phyloP scores from a whole-genome alignment of 2,329 filamentous ascomycete genomes.

The Berkeleyomyces rouxiae region DNA sequence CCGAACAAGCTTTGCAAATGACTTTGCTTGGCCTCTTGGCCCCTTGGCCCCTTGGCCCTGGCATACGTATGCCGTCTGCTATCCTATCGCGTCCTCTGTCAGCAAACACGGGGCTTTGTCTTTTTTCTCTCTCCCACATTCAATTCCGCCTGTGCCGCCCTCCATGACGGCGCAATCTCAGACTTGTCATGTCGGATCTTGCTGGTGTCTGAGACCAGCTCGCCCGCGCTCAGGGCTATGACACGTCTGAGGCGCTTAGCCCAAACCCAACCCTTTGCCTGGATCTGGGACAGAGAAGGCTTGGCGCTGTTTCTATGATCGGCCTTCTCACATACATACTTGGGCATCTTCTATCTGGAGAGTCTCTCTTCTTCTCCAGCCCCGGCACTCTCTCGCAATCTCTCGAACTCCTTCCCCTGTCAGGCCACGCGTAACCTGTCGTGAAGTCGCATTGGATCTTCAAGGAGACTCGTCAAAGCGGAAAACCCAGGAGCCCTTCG shows the following conservation, averaged over 20 bases:
- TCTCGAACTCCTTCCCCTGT: background rate
- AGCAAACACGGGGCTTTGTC: background rate
- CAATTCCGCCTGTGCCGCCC: background rate
- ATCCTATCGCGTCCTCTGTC: too few relatives aligned
- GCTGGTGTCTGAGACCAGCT: background rate
- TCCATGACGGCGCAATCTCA: background rate
- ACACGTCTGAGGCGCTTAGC: background rate
- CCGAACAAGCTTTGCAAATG: background rate
- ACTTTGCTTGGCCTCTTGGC: background rate
- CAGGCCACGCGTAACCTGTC: background rate
- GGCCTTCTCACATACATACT: too few relatives aligned
- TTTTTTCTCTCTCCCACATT: background rate
- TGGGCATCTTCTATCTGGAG: too few relatives aligned
- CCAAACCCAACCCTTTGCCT: background rate
- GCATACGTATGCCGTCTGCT: too few relatives aligned
- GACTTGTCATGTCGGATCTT: background rate
- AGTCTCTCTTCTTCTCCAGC: too few relatives aligned
- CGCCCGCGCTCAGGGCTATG: background rate
- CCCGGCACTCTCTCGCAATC: too few relatives aligned
- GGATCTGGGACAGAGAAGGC: background rate
- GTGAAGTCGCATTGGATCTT: background rate
- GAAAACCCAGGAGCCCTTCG: too few relatives aligned
- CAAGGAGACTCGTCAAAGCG: background rate
- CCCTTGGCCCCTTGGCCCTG: background rate
- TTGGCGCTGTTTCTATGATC: too few relatives aligned